Conservation (phyloP, 495 filamentous ascomycete genomes). For the Annulohypoxylon stygium region DNA sequence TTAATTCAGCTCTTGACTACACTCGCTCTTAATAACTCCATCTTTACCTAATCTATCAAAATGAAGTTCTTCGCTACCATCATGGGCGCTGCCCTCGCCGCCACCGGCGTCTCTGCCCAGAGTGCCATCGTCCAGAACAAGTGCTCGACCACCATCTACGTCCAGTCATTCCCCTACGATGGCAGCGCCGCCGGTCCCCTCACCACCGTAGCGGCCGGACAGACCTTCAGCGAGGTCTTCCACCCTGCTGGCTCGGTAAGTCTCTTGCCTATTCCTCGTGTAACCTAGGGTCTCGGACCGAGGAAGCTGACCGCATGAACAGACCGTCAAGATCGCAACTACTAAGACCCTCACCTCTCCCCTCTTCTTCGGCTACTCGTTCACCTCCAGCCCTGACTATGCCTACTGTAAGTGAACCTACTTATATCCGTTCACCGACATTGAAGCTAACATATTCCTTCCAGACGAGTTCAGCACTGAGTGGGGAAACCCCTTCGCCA, state of each 20-base stretch:
- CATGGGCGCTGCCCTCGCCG: conserved; percentile 42
- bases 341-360: conserved; percentile 51
- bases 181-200: conserved; percentile 42
- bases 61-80: conserved; percentile 44
- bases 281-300: too few relatives aligned
- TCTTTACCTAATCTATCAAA: conserved; percentile 9
- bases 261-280: conserved; percentile 10
- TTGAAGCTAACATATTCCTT: background rate
- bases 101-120: conserved; percentile 46
- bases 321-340: conserved; percentile 57
- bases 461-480: conserved; percentile 1
- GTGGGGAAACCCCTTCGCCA: conserved; percentile 51
- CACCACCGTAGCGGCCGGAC: conserved; percentile 35
- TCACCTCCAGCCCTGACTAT: conserved; percentile 45
- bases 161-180: conserved; percentile 51
- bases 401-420: conserved; percentile 45
- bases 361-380: conserved; percentile 54
- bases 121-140: conserved; percentile 47
- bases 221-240: conserved; percentile 45
- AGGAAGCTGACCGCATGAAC: conserved; percentile 28
- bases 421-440: background rate
- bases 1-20: conserved; percentile 16
- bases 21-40: background rate
- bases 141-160: conserved; percentile 42
- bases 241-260: conserved; percentile 47